Conservation (phyloP, 2,329 filamentous ascomycete genomes). For the Fusarium succisae region DNA sequence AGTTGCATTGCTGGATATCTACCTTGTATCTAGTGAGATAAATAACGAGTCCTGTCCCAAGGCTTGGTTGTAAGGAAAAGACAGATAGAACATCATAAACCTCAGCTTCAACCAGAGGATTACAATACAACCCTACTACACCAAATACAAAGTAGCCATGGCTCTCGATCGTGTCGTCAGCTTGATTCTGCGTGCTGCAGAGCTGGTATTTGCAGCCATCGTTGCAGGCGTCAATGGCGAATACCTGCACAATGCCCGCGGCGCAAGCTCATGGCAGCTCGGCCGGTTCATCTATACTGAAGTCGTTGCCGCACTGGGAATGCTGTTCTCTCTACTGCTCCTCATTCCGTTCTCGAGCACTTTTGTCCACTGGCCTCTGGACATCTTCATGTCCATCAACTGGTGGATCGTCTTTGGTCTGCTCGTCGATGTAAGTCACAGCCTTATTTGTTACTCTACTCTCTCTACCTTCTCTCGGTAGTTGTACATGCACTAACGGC, state of each 20-base stretch:
- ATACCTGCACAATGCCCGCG: slow-evolving; percentile 64
- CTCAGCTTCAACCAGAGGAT: background rate
- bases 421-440: slow-evolving; percentile 64
- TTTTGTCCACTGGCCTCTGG: slow-evolving; percentile 77
- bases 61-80: background rate
- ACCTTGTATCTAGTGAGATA: slow-evolving; percentile 29
- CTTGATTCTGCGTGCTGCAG: slow-evolving; percentile 50
- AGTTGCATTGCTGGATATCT: slow-evolving; percentile 2
- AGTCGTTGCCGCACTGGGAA: slow-evolving; percentile 73
- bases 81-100: background rate
- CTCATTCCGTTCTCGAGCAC: slow-evolving; percentile 74
- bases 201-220: slow-evolving; percentile 77
- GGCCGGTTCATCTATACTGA: slow-evolving; percentile 80
- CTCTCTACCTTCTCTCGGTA: background rate
- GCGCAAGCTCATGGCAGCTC: slow-evolving; percentile 60
- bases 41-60: slow-evolving; percentile 30
- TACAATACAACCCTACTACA: background rate
- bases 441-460: background rate
- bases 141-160: slow-evolving; percentile 39
- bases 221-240: slow-evolving; percentile 75
- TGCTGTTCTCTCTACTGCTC: slow-evolving; percentile 76
- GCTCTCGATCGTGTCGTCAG: slow-evolving; percentile 53
- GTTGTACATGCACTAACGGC: slow-evolving; percentile 13
- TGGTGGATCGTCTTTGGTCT: slow-evolving; percentile 78
- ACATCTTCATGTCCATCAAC: slow-evolving; percentile 72